Evolutionary conservation across 2,329 filamentous ascomycete genomes (phyloP).

Genomic region (Diaporthe sp.): DNA sequence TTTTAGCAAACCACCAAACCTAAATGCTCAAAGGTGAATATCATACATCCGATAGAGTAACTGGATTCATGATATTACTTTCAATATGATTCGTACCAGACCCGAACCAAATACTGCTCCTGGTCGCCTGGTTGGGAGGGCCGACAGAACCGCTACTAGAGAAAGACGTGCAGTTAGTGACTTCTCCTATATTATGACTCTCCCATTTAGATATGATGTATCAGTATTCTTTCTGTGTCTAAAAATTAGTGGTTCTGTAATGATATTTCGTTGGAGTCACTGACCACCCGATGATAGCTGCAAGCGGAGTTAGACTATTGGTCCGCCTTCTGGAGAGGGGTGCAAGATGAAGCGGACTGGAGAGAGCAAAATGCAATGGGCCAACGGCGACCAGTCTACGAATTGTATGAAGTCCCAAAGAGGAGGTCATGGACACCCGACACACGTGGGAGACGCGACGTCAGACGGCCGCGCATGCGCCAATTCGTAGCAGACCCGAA

Average conservation of each 20-base stretch:
- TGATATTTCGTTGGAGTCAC: not conserved
- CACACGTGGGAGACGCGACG: not conserved
- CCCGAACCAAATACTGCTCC: not conserved
- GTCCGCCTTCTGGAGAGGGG: not conserved
- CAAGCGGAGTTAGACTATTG: conserved; percentile 16
- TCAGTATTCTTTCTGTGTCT: too few species aligned
- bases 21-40: too few species aligned
- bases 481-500: not conserved
- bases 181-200: not conserved
- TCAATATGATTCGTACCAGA: not conserved
- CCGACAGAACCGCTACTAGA: too few species aligned
- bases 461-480: not conserved
- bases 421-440: not conserved
- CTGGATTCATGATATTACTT: not conserved
- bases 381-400: not conserved
- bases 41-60: not conserved
- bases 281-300: not conserved
- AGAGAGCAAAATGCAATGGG: not conserved
- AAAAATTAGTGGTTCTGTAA: not conserved
- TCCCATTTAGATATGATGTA: not conserved
- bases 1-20: too few species aligned
- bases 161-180: not conserved
- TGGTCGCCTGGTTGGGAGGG: not conserved
- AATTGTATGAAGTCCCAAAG: conserved; percentile 1
- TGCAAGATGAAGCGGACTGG: not conserved